phyloP scores from a whole-genome alignment of 1,139 yeast species.

The Diutina neorugosa region DNA sequence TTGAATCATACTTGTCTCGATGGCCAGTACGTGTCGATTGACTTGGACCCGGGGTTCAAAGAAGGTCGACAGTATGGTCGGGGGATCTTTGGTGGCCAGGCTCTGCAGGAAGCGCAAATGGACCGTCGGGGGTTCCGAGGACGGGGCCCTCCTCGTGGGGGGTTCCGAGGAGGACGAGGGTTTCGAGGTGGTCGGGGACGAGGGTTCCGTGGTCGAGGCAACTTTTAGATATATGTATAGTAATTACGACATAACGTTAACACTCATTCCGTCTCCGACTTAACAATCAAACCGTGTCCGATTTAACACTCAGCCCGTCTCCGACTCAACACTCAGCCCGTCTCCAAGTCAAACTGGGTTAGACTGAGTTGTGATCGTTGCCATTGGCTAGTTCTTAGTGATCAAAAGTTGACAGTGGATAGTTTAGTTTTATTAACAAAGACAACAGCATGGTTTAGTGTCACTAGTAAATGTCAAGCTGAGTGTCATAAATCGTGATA shows the following conservation, averaged over 20 bases:
- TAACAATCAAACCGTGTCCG: too few relatives aligned
- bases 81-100: slow-evolving; percentile 80
- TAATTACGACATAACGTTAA: background rate
- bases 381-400: too few relatives aligned
- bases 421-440: too few relatives aligned
- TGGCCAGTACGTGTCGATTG: slow-evolving; percentile 68
- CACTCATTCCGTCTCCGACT: too few relatives aligned
- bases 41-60: slow-evolving; percentile 86
- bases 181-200: slow-evolving; percentile 12
- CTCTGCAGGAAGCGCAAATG: slow-evolving; percentile 13
- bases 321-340: too few relatives aligned
- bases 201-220: slow-evolving; percentile 10
- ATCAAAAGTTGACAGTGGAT: too few relatives aligned
- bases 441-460: too few relatives aligned
- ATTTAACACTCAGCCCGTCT: too few relatives aligned
- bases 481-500: too few relatives aligned
- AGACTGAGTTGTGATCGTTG: too few relatives aligned
- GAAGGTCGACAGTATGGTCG: slow-evolving; percentile 95
- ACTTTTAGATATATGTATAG: slow-evolving; percentile 5
- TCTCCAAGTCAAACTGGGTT: too few relatives aligned
- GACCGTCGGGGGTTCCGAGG: slow-evolving; percentile 6
- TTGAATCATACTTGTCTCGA: slow-evolving; percentile 73
- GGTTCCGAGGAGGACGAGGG: slow-evolving; percentile 10
- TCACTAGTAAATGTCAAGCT: too few relatives aligned
- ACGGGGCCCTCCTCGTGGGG: slow-evolving; percentile 11